Evolutionary conservation across 2,329 filamentous ascomycete genomes (phyloP).

Genomic region (Hymenoscyphus repandus): DNA sequence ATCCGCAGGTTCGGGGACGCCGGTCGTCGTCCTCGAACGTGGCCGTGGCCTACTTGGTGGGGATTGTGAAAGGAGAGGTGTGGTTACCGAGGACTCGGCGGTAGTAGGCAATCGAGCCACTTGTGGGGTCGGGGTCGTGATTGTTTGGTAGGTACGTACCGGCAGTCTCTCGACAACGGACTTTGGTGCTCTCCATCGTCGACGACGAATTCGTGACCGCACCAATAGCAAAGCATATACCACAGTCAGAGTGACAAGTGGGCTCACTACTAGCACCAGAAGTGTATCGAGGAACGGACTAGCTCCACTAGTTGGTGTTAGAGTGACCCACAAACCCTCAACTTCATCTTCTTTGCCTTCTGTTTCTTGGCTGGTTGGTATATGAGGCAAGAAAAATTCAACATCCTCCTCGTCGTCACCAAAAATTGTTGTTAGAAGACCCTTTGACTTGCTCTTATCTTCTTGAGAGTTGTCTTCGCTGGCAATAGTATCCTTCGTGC

Average conservation of each 20-base stretch:
- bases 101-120: constrained; percentile 57
- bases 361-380: constrained; percentile 10
- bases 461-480: constrained; percentile 27
- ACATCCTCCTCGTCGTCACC: constrained; percentile 39
- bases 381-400: constrained; percentile 23
- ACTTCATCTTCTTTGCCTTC: constrained; percentile 43
- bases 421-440: constrained; percentile 47
- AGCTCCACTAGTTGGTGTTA: constrained; percentile 83
- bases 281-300: constrained; percentile 95
- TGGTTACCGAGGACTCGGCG: constrained; percentile 63
- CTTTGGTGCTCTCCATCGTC: constrained; percentile 95
- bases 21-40: constrained; percentile 61
- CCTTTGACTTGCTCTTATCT: constrained; percentile 26
- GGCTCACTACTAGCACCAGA: constrained; percentile 92
- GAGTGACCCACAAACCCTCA: constrained; percentile 91
- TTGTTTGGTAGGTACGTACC: constrained; percentile 90
- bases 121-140: constrained; percentile 56
- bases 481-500: constrained; percentile 15
- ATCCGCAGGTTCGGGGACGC: constrained; percentile 47
- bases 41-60: constrained; percentile 49
- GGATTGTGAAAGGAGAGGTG: constrained; percentile 66
- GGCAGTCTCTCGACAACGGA: constrained; percentile 92
- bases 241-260: constrained; percentile 83
- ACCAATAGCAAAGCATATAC: constrained; percentile 87
- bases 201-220: constrained; percentile 79